Evolutionary conservation across 495 filamentous ascomycete species (phyloP).

Genomic region (Aspergillus coremiiformis): DNA sequence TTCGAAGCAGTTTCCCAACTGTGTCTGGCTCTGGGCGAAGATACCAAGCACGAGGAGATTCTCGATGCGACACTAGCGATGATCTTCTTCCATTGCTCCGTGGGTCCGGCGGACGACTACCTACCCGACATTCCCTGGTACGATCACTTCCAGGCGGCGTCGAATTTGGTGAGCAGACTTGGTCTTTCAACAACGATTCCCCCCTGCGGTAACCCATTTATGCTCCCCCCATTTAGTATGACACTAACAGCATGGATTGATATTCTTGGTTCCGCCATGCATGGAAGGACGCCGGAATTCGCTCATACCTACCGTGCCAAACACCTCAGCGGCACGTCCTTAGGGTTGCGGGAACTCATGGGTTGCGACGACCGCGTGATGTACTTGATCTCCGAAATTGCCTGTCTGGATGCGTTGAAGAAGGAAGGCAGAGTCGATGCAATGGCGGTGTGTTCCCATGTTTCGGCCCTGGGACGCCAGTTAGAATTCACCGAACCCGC

Average conservation of each 20-base stretch:
- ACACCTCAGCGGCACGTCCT: slow-evolving; percentile 62
- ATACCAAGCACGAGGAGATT: slow-evolving; percentile 78
- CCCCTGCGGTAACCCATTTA: slow-evolving; percentile 42
- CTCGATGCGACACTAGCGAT: slow-evolving; percentile 91
- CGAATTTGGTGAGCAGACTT: slow-evolving; percentile 73
- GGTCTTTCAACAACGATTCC: slow-evolving; percentile 66
- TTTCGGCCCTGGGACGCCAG: slow-evolving; percentile 71
- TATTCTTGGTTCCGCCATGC: slow-evolving; percentile 90
- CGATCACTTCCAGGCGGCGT: slow-evolving; percentile 89
- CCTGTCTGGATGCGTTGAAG: slow-evolving; percentile 88
- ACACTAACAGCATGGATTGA: slow-evolving; percentile 93
- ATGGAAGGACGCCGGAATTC: slow-evolving; percentile 75
- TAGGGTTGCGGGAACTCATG: slow-evolving; percentile 88
- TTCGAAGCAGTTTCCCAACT: slow-evolving; percentile 81
- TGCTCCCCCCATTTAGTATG: slow-evolving; percentile 88
- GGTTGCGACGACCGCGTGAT: slow-evolving; percentile 96
- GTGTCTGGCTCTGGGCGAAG: slow-evolving; percentile 71
- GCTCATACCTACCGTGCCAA: slow-evolving; percentile 89
- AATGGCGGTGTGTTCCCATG: slow-evolving; percentile 76
- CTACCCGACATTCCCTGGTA: slow-evolving; percentile 95
- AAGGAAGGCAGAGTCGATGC: slow-evolving; percentile 67
- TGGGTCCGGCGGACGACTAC: slow-evolving; percentile 75
- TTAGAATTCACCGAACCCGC: slow-evolving; percentile 69
- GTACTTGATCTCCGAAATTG: slow-evolving; percentile 97
- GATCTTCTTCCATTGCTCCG: slow-evolving; percentile 95